Base-by-base conservation (phyloP, 441 rosid species). In the Euphorbia celastroides region DNA sequence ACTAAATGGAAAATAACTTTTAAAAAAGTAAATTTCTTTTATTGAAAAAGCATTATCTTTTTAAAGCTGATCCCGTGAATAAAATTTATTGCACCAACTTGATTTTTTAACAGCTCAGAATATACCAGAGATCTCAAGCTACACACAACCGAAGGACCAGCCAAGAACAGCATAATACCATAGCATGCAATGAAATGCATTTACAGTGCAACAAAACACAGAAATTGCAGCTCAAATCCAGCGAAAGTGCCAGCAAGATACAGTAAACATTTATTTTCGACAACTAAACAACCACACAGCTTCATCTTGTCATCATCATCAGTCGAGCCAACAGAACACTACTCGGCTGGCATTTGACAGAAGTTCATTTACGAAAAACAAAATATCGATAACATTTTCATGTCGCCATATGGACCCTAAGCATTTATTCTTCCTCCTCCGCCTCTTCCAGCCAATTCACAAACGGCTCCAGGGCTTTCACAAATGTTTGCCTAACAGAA, bases 381-480 rank as follows among this genome's bases (percentile, higher is more conserved):
- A 12, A 44, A 25, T 32, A 65, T 19, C 20, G 55, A 52, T 32
- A 22, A 19, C n/a, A 22, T 19, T 1, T 19, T 0, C 28, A 54
- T n/a, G 41, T 19, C 41, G 7, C 9, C 22, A 51, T 19, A 27
- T 25, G 23, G n/a, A 70, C 65, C 63, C 62, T 65, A 72, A 2
- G 32, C 54, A 25, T n/a, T 82, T 72, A 90, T 58, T 92, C 99
- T 78, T 92, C 98, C 79, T 92, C 98, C 77, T 94, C 99, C 0
- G 98, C 99, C 73, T 92, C 99, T 72, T 92, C 97, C 77, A 94
- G 90, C 99, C 98, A 92, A 14, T 81, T 88, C 78, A 94, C 96
- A 57, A 94, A 89, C 20, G 96, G 88, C 83, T 93, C 99, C 68
- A 93, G 61, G 48, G 96, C 83, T 82, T 91, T 93, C 81, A 93